phyloP scores from a whole-genome alignment of 257 asterid species.

The Fraxinus americana region DNA sequence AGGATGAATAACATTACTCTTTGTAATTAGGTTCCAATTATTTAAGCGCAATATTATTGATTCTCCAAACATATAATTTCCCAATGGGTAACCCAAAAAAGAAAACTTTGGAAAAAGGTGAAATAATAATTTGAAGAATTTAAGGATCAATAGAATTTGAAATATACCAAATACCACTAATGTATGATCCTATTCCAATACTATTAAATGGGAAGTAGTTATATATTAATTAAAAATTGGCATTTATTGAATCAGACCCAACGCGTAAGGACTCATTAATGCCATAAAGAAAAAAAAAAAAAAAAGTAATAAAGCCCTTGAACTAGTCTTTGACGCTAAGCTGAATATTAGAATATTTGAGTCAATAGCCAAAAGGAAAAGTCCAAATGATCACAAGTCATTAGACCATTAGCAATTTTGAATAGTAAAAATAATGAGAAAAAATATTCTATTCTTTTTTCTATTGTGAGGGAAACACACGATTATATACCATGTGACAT shows the following conservation, averaged over 20 bases:
- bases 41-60: no score
- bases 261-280: background rate
- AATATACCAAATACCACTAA: background rate
- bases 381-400: background rate
- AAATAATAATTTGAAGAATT: background rate
- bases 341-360: background rate
- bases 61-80: no score
- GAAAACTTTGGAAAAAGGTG: background rate
- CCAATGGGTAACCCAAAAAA: no score
- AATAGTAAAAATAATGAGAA: background rate
- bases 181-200: background rate
- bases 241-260: background rate
- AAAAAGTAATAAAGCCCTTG: background rate
- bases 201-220: no score
- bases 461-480: background rate
- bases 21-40: no score
- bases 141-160: background rate
- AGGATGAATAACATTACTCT: no score
- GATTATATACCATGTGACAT: no score
- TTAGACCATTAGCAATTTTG: background rate
- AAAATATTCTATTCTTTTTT: background rate
- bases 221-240: no score
- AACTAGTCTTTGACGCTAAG: background rate
- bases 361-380: background rate
- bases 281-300: background rate